These are phyloP conservation scores for Auriculariales sp. DNA, from an alignment of 768 basidiomycete genomes.

Conservation along the genomic window DNA sequence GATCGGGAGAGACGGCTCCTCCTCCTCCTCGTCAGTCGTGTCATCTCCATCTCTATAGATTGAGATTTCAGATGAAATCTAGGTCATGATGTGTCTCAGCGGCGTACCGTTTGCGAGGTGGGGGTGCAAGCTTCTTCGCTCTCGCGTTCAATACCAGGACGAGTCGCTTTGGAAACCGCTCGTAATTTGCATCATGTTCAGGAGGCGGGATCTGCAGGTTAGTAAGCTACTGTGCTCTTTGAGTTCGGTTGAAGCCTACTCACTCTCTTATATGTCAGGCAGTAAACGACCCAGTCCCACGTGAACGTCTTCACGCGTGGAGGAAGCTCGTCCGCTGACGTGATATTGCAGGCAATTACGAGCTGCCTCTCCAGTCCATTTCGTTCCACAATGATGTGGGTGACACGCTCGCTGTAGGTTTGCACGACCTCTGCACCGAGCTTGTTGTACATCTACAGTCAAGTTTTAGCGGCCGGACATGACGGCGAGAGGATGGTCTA, in stretches of 20 bases:
- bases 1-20: background rate
- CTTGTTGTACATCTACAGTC: constrained; percentile 39
- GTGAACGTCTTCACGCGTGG: constrained; percentile 46
- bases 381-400: constrained; percentile 40
- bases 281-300: constrained; percentile 40
- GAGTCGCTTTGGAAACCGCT: background rate
- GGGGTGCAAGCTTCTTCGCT: background rate
- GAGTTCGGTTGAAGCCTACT: constrained; percentile 19
- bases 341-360: constrained; percentile 31
- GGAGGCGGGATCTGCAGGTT: constrained; percentile 1
- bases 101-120: background rate
- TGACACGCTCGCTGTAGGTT: constrained; percentile 41
- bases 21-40: background rate
- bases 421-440: constrained; percentile 45
- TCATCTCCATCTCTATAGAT: background rate
- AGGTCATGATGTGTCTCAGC: background rate
- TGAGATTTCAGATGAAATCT: background rate
- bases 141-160: background rate
- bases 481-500: background rate
- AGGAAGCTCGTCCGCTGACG: constrained; percentile 41
- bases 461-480: no score
- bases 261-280: background rate
- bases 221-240: constrained; percentile 14
- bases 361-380: constrained; percentile 12
- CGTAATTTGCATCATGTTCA: constrained; percentile 5